phyloP scores from a whole-genome alignment of 139 green algal genomes.

The Coccomyxa sp. region DNA sequence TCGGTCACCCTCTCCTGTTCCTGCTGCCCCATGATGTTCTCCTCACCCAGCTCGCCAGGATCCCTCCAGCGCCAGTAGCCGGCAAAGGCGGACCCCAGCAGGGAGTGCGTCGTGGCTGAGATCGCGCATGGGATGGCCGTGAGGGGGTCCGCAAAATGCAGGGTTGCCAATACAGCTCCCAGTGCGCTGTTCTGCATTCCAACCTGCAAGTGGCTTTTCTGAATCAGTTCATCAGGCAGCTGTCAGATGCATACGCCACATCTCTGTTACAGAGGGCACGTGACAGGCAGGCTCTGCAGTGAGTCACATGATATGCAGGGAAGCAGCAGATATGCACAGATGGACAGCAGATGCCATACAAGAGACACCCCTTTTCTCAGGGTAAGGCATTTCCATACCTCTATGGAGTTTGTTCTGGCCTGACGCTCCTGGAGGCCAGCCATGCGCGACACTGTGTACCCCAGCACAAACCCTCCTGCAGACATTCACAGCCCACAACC shows the following conservation, averaged over 20 bases:
- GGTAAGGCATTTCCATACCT: slow-evolving; percentile 24
- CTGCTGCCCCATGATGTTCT: too few species aligned
- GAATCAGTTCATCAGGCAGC: too few species aligned
- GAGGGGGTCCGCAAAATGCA: slow-evolving; percentile 67
- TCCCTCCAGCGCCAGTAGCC: slow-evolving; percentile 43
- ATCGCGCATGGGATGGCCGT: slow-evolving; percentile 72
- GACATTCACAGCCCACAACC: not conserved
- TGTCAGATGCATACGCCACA: not conserved
- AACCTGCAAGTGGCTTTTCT: slow-evolving; percentile 29
- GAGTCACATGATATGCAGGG: too few species aligned
- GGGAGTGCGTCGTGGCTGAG: slow-evolving; percentile 66
- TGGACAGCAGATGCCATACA: too few species aligned
- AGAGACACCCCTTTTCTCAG: too few species aligned
- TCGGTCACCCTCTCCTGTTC: too few species aligned
- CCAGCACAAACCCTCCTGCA: slow-evolving; percentile 56
- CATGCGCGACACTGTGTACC: slow-evolving; percentile 38
- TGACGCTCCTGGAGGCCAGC: slow-evolving; percentile 39
- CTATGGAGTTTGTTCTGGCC: slow-evolving; percentile 60
- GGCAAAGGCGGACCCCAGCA: slow-evolving; percentile 63
- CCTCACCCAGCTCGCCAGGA: not conserved
- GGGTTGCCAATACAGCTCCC: slow-evolving; percentile 63
- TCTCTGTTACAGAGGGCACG: too few species aligned
- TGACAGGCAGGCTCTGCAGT: too few species aligned
- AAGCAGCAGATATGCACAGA: too few species aligned
- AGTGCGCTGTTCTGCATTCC: slow-evolving; percentile 74